phyloP scores from a whole-genome alignment of 139 green algal genomes.

The Tetradesmus obliquus region DNA sequence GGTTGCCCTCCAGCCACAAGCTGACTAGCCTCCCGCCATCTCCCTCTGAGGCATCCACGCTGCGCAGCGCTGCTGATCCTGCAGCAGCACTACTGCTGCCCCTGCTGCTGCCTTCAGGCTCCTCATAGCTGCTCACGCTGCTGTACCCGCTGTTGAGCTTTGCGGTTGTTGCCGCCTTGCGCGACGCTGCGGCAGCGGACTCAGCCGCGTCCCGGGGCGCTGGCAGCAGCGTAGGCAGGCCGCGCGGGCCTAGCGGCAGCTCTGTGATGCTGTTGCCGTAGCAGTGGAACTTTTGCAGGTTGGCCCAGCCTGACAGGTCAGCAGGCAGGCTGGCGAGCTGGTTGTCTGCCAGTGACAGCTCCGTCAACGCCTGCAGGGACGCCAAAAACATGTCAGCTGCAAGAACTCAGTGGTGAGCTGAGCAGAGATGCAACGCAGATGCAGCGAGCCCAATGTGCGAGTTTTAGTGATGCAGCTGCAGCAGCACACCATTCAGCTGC shows the following conservation, averaged over 20 bases:
- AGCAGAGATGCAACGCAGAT: not conserved
- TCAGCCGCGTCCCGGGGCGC: not conserved
- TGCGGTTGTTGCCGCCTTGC: not conserved
- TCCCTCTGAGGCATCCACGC: not conserved
- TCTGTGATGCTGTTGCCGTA: constrained; percentile 77
- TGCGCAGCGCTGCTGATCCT: not conserved
- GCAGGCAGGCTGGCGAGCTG: constrained; percentile 56
- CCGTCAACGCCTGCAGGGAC: constrained; percentile 54
- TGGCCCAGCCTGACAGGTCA: constrained; percentile 51
- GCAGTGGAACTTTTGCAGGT: constrained; percentile 73
- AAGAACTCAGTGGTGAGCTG: not conserved
- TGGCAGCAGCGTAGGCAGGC: constrained; percentile 28
- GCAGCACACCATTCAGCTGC: not conserved
- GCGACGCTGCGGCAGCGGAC: constrained; percentile 2
- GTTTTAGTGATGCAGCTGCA: not conserved
- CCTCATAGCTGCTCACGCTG: not conserved
- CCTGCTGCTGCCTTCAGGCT: constrained; percentile 15
- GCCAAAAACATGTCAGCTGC: not conserved
- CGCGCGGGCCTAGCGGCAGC: constrained; percentile 54
- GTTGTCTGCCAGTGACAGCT: constrained; percentile 80
- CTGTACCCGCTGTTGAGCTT: not conserved
- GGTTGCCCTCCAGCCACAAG: constrained; percentile 86
- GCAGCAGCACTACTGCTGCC: constrained; percentile 3
- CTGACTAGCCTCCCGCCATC: constrained; percentile 23
- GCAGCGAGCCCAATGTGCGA: not conserved